These are phyloP conservation scores for Populus hybrid DNA, from an alignment of 441 rosid species.

Conservation along the genomic window DNA sequence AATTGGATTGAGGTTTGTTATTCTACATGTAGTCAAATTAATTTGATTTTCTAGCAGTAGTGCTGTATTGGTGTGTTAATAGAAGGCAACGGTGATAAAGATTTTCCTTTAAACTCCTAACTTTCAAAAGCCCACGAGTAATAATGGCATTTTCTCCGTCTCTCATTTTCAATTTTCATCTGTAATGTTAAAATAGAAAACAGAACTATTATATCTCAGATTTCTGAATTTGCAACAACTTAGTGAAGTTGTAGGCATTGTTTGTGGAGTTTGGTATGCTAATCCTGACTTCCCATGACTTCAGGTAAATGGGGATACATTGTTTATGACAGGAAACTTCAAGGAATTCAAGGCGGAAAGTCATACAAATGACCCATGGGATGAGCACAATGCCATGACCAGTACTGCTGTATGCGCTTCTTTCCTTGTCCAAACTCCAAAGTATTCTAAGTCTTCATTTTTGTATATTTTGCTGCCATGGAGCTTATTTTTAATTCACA, in stretches of 20 bases:
- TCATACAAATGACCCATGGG: conserved; percentile 61
- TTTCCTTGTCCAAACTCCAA: conserved; percentile 1
- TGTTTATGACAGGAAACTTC: conserved; percentile 81
- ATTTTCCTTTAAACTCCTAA: neutral
- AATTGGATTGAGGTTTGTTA: neutral
- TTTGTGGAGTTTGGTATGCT: conserved; percentile 9
- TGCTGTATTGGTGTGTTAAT: neutral
- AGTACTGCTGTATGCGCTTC: conserved; percentile 58
- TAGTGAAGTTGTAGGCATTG: neutral
- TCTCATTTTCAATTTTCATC: neutral
- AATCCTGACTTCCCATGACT: conserved; percentile 15
- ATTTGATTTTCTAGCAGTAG: neutral
- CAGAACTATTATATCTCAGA: neutral
- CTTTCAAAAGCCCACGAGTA: neutral
- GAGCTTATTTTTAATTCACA: conserved; percentile 17
- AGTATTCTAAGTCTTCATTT: conserved; percentile 6
- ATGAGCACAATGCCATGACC: conserved; percentile 74
- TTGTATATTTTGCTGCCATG: neutral
- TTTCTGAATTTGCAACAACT: neutral
- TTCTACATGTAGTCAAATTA: neutral
- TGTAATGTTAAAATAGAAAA: neutral
- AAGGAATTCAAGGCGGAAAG: conserved; percentile 83
- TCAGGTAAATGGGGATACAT: conserved; percentile 94
- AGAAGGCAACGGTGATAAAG: neutral
- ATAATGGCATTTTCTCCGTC: neutral